Evolutionary conservation across 75 land plant genomes (phyloP), one percentile per base, ranked within the genome.

Genomic region (Isoetes taiwanensis): DNA sequence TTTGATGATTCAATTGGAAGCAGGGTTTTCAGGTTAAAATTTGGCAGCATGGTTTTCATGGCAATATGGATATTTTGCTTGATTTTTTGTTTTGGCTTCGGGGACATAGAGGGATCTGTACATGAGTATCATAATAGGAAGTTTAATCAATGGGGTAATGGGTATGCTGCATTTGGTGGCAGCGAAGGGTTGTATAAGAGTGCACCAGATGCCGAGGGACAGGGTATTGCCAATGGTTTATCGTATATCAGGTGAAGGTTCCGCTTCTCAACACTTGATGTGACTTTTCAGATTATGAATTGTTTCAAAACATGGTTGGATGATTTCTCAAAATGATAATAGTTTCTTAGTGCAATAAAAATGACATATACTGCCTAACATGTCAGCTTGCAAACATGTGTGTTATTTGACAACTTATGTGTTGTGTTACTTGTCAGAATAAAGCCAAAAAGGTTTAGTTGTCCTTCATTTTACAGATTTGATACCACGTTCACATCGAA

Each of bases 161-260:
- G 50, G 4, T 46, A 46, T n/a, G 23, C 50, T 6, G 16, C 4
- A 5, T 46, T 46, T 23, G 50, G 50, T 6, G 50, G 50, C 6
- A 46, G 50, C 50, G 50, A 46, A 23, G 50, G 50, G 5, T 8
- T 46, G 50, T 46, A 46, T 46, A 23, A 16, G 50, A 8, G 50
- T 23, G n/a, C n/a, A n/a, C n/a, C n/a, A n/a, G n/a, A n/a, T n/a
- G n/a, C n/a, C n/a, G n/a, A n/a, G n/a, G n/a, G n/a, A n/a, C n/a
- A n/a, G n/a, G n/a, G n/a, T n/a, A n/a, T n/a, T n/a, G n/a, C 8
- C 12, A 46, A 46, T 6, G 5, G 25, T 46, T 4, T 4, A 23
- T 46, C 50, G 23, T n/a, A 6, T 19, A 46, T 46, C 50, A 46
- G 23, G 50, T 46, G 5, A 46, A 23, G n/a, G n/a, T n/a, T n/a